A percentile compares a stretch with the other conserved stretches of the same genome.
Evolutionary conservation across 176 grass and related monocot species (phyloP).

Genomic region (Themeda triandra): DNA sequence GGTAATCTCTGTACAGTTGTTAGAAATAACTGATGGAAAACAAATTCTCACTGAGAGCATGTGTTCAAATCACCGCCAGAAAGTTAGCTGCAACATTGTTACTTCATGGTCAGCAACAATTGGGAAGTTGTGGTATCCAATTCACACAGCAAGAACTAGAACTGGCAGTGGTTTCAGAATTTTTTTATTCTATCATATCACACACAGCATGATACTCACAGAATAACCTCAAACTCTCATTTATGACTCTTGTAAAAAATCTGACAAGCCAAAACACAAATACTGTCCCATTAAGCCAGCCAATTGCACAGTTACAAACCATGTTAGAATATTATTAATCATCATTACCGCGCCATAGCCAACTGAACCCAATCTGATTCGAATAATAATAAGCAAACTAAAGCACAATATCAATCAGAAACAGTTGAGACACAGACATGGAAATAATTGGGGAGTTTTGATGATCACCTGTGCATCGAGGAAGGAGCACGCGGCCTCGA

Average conservation of each 20-base stretch:
- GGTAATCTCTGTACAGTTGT: neutral
- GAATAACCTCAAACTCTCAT: neutral
- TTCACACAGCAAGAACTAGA: neutral
- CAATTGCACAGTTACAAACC: neutral
- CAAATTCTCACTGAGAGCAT: neutral
- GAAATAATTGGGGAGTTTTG: neutral
- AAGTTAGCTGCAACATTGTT: neutral
- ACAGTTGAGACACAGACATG: neutral
- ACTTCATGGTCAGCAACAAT: neutral
- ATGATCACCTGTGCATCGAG: constrained; percentile 81
- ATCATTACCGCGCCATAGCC: neutral
- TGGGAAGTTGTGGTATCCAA: neutral
- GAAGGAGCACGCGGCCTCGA: constrained; percentile 88
- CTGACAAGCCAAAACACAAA: neutral
- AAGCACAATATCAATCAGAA: neutral
- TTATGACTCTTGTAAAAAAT: neutral
- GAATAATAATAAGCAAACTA: neutral
- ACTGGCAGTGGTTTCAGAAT: neutral
- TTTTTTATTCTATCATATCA: neutral
- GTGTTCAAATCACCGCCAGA: neutral
- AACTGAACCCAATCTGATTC: neutral
- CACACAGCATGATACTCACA: neutral
- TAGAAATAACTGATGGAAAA: neutral
- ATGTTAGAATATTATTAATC: neutral
- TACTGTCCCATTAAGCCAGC: neutral